These are phyloP conservation scores for Candida namnaoensis DNA, from an alignment of 805 yeast species.

Conservation along the genomic window DNA sequence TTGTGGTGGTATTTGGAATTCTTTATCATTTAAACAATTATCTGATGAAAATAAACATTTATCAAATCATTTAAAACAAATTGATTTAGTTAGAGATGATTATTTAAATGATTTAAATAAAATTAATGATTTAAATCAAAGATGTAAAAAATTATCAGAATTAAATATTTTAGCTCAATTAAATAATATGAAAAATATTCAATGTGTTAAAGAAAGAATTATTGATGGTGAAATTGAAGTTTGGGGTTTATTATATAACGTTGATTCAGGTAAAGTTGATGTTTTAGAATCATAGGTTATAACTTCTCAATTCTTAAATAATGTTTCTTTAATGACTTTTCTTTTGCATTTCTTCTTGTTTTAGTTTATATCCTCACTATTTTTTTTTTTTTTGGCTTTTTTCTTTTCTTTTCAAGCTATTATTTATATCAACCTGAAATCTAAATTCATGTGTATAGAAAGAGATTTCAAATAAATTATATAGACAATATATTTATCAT, in stretches of 20 bases:
- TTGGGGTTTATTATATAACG: slow-evolving; percentile 81
- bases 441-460: too few relatives aligned
- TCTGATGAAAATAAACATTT: slow-evolving; percentile 43
- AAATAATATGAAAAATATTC: slow-evolving; percentile 44
- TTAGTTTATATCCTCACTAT: too few relatives aligned
- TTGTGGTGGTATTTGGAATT: slow-evolving; percentile 89
- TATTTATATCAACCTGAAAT: too few relatives aligned
- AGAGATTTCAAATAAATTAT: too few relatives aligned
- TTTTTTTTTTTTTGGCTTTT: too few relatives aligned
- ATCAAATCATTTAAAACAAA: slow-evolving; percentile 43
- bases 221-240: slow-evolving; percentile 58
- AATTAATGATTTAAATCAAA: slow-evolving; percentile 40
- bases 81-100: slow-evolving; percentile 59
- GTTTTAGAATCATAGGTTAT: slow-evolving; percentile 22
- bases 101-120: slow-evolving; percentile 40
- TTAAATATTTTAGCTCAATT: slow-evolving; percentile 71
- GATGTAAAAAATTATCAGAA: slow-evolving; percentile 60
- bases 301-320: too few relatives aligned
- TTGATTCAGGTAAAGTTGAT: slow-evolving; percentile 59
- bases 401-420: too few relatives aligned
- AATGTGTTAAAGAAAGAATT: slow-evolving; percentile 57
- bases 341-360: too few relatives aligned
- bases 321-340: too few relatives aligned
- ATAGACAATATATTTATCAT: too few relatives aligned
- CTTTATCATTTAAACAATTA: slow-evolving; percentile 51